Conservation (phyloP, 176 grass and related monocot genomes). For the Eragrostis curvula region DNA sequence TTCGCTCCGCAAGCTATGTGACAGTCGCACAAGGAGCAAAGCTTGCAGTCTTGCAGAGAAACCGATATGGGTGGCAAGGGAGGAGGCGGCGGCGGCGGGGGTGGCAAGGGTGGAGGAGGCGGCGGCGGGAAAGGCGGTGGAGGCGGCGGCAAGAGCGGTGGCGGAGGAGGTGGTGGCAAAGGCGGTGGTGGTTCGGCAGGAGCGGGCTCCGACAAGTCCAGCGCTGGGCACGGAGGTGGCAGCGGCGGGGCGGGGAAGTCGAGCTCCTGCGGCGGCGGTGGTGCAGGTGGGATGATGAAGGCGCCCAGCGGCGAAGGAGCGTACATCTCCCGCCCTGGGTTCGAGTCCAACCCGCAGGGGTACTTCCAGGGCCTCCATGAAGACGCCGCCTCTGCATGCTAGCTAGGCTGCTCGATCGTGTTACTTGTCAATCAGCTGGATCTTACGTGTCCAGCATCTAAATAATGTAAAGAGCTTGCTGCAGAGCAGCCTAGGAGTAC, state of each 20-base stretch:
- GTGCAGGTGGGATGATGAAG: constrained; percentile 22
- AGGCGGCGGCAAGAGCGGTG: neutral
- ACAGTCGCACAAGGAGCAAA: neutral
- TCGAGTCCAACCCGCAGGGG: constrained; percentile 39
- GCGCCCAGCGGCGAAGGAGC: constrained; percentile 4
- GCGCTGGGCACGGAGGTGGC: neutral
- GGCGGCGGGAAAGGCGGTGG: neutral
- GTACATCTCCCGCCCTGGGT: constrained; percentile 28
- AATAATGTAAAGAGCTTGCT: constrained; percentile 16
- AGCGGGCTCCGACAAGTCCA: neutral
- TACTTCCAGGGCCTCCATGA: constrained; percentile 45
- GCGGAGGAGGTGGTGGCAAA: neutral
- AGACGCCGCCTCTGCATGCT: neutral
- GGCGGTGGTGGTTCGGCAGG: neutral
- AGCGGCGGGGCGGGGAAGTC: constrained; percentile 5
- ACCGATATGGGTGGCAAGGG: constrained; percentile 28
- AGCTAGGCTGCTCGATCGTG: neutral
- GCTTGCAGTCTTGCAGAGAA: too few species aligned
- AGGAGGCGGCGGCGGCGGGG: neutral
- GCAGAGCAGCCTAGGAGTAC: neutral
- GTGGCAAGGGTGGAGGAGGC: neutral
- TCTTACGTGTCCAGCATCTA: neutral
- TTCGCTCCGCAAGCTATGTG: too few species aligned
- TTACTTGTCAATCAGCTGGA: neutral
- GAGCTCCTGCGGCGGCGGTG: neutral